These are phyloP conservation scores for Euphorbia neoarborescens DNA, from an alignment of 441 rosid species.

Conservation along the genomic window DNA sequence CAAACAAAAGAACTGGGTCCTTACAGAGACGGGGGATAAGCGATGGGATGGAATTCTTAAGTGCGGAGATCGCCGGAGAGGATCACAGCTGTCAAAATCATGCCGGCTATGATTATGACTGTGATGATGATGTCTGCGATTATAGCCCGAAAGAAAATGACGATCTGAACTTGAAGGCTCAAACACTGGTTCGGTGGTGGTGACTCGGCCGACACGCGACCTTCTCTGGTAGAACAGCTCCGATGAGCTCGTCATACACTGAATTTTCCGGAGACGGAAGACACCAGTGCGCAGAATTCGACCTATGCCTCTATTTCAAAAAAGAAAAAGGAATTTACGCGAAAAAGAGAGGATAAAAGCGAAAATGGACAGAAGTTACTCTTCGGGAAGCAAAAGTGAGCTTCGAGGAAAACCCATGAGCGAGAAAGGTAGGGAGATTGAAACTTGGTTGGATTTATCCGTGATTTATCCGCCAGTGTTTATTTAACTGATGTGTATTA, in stretches of 20 bases:
- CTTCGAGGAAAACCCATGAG: not conserved
- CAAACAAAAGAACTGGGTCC: not conserved
- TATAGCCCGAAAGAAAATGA: conserved; percentile 19
- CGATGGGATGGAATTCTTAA: conserved; percentile 30
- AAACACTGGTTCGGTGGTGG: conserved; percentile 32
- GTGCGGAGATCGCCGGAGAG: conserved; percentile 42
- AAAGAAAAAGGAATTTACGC: not conserved
- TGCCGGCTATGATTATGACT: conserved; percentile 27
- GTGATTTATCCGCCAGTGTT: no score
- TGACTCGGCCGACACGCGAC: conserved; percentile 55
- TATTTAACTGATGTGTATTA: no score
- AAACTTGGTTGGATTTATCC: not conserved
- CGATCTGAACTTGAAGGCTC: conserved; percentile 37
- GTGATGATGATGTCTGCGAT: conserved; percentile 25
- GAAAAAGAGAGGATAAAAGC: not conserved
- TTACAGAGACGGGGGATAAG: conserved; percentile 27
- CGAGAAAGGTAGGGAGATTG: not conserved
- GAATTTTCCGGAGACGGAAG: not conserved
- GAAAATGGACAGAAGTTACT: not conserved
- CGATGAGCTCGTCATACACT: conserved; percentile 84
- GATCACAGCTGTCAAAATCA: conserved; percentile 50
- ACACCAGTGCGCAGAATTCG: not conserved
- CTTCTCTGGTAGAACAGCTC: conserved; percentile 73
- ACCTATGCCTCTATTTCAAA: not conserved
- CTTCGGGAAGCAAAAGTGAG: not conserved